Evolutionary conservation across 1,139 yeast genomes (phyloP).

Genomic region (Suhomyces bribrorum): DNA sequence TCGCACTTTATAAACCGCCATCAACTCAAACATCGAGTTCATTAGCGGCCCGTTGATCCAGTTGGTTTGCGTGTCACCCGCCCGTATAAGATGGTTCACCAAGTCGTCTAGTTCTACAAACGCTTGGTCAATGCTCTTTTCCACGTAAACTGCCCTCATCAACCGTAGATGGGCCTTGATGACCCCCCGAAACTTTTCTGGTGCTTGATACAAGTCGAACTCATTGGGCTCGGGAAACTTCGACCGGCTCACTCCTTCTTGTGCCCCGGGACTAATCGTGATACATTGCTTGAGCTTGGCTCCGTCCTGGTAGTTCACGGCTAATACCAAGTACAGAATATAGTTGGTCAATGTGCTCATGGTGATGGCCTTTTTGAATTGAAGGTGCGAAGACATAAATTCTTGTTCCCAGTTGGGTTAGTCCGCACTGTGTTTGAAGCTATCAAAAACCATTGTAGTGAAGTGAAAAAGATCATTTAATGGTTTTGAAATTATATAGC

Average conservation of each 20-base stretch:
- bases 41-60: conserved; percentile 71
- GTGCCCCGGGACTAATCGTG: conserved; percentile 37
- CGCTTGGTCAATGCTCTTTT: conserved; percentile 37
- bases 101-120: conserved; percentile 45
- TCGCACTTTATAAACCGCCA: conserved; percentile 45
- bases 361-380: no score
- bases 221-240: conserved; percentile 38
- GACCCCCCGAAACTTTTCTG: conserved; percentile 39
- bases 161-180: conserved; percentile 36
- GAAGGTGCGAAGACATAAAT: no score
- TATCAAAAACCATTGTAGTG: no score
- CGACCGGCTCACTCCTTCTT: conserved; percentile 30
- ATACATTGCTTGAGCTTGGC: conserved; percentile 25
- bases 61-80: conserved; percentile 60
- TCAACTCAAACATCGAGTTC: conserved; percentile 56
- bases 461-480: no score
- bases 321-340: conserved; percentile 21
- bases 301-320: conserved; percentile 25
- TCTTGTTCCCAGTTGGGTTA: no score
- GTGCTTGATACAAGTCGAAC: conserved; percentile 39
- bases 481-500: no score
- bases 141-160: conserved; percentile 39
- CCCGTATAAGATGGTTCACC: conserved; percentile 53
- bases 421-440: no score
- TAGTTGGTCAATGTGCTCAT: conserved; percentile 19